A percentile compares a stretch with the other conserved stretches of the same genome.
phyloP scores from a whole-genome alignment of 176 grass and related monocot genomes.

The Ensete ventricosum region DNA sequence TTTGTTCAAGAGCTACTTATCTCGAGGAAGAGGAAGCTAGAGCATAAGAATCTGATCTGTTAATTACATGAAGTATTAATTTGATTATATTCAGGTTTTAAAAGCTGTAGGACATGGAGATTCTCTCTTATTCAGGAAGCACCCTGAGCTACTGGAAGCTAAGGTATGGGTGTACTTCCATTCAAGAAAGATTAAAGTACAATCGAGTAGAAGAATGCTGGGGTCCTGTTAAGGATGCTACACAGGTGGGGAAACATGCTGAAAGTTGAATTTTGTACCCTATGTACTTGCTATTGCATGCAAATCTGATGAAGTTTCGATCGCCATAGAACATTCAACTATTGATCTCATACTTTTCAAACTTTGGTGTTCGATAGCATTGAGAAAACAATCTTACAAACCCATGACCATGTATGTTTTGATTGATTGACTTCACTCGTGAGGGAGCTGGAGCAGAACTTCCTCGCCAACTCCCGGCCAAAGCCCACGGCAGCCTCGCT shows the following conservation, averaged over 20 bases:
- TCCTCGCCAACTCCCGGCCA: no score
- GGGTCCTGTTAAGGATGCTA: slow-evolving; percentile 63
- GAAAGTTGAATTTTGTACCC: background rate
- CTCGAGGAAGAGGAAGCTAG: background rate
- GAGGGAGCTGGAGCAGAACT: no score
- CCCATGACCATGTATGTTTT: no score
- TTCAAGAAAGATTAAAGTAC: slow-evolving; percentile 78
- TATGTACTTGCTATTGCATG: background rate
- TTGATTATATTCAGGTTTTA: slow-evolving; percentile 39
- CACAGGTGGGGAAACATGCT: slow-evolving; percentile 26
- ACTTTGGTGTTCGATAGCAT: slow-evolving; percentile 27
- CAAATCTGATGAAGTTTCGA: background rate
- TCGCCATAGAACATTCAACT: slow-evolving; percentile 40
- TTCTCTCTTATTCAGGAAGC: slow-evolving; percentile 43
- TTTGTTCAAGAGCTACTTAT: background rate
- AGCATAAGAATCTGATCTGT: background rate
- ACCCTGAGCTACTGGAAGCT: slow-evolving; percentile 76
- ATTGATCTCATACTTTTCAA: slow-evolving; percentile 26
- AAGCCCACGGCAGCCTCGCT: no score
- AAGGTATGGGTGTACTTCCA: slow-evolving; percentile 84
- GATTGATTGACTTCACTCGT: no score
- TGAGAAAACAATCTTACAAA: slow-evolving; percentile 49
- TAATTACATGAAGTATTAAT: background rate
- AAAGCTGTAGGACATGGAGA: slow-evolving; percentile 84
- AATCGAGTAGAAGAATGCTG: slow-evolving; percentile 86